Conservation (phyloP, 495 filamentous ascomycete species). For the Trichocladium antarcticum region DNA sequence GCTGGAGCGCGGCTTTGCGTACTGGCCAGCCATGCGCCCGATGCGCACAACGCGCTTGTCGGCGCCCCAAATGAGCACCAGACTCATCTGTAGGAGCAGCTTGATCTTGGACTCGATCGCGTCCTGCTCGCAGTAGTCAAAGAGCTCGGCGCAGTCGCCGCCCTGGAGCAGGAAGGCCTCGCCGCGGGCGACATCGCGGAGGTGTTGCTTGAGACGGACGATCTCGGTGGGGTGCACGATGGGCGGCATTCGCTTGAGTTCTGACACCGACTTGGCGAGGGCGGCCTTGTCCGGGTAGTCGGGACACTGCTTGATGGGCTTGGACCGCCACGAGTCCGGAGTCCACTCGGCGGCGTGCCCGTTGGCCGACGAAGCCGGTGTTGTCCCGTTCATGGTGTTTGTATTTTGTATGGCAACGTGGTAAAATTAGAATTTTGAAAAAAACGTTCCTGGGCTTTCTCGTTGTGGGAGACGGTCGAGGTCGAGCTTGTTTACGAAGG, state of each 20-base stretch:
- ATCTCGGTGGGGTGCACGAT: slow-evolving; percentile 87
- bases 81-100: slow-evolving; percentile 86
- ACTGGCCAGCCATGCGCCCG: slow-evolving; percentile 92
- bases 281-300: slow-evolving; percentile 58
- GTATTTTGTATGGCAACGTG: neutral
- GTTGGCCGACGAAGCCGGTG: neutral
- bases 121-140: slow-evolving; percentile 84
- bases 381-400: slow-evolving; percentile 11
- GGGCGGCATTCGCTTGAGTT: slow-evolving; percentile 71
- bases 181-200: slow-evolving; percentile 79
- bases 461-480: too few relatives aligned
- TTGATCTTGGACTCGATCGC: slow-evolving; percentile 95
- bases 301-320: slow-evolving; percentile 87
- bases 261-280: slow-evolving; percentile 52
- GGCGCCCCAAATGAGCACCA: slow-evolving; percentile 78
- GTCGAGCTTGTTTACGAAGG: too few relatives aligned
- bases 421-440: neutral
- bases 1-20: slow-evolving; percentile 85
- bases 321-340: slow-evolving; percentile 70
- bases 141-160: slow-evolving; percentile 93
- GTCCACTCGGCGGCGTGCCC: slow-evolving; percentile 31
- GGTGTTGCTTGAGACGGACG: slow-evolving; percentile 56
- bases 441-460: too few relatives aligned
- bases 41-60: slow-evolving; percentile 93
- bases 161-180: slow-evolving; percentile 93